phyloP scores from a whole-genome alignment of 139 green algal genomes.

The Micractinium conductrix region DNA sequence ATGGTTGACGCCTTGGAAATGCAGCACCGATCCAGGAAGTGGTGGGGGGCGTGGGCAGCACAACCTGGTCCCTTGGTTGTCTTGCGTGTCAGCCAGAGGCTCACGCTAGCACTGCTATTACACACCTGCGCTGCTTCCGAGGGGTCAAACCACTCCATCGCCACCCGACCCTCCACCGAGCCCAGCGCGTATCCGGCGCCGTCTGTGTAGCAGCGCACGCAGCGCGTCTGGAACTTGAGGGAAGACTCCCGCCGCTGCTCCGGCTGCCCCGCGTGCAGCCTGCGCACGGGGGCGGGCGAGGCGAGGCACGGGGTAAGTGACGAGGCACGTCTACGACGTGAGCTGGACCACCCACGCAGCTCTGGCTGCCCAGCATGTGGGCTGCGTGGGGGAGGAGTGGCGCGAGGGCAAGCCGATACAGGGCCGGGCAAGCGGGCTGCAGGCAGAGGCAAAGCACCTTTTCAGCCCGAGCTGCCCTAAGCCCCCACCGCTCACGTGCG shows the following conservation, averaged over 20 bases:
- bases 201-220: slow-evolving; percentile 75
- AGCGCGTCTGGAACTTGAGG: slow-evolving; percentile 91
- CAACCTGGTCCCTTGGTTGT: not conserved
- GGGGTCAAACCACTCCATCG: slow-evolving; percentile 85
- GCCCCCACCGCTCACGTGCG: slow-evolving; percentile 52
- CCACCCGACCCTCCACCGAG: slow-evolving; percentile 89
- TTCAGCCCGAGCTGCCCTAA: not conserved
- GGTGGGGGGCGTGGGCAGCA: not conserved
- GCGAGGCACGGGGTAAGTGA: not conserved
- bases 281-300: not conserved
- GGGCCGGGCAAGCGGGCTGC: too few species aligned
- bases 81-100: not conserved
- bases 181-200: slow-evolving; percentile 81
- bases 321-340: not conserved
- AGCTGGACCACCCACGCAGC: not conserved
- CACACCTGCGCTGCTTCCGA: slow-evolving; percentile 38
- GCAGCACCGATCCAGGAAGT: not conserved
- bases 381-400: not conserved
- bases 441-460: too few species aligned
- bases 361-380: not conserved
- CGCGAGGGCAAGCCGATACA: not conserved
- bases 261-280: slow-evolving; percentile 36
- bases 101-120: not conserved
- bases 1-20: too few species aligned
- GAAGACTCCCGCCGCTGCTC: slow-evolving; percentile 77